These are phyloP conservation scores for Pisolithus albus DNA, from an alignment of 768 basidiomycete species.

Conservation along the genomic window DNA sequence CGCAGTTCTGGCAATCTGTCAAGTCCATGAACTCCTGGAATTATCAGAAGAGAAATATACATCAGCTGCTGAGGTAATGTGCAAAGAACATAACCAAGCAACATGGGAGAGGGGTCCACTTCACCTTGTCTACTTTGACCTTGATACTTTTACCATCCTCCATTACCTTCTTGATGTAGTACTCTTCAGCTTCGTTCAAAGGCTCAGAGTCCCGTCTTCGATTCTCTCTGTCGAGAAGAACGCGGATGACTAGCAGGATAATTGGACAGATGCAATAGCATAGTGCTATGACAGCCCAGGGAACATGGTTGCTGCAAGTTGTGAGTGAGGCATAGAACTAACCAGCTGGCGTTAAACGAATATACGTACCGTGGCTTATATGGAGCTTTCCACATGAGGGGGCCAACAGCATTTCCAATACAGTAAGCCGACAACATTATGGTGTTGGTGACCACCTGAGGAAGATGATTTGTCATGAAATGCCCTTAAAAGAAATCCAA, in stretches of 20 bases:
- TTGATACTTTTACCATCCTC: slow-evolving; percentile 47
- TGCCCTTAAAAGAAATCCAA: not conserved
- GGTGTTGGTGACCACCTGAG: slow-evolving; percentile 42
- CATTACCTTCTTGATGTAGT: slow-evolving; percentile 48
- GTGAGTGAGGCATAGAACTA: too few relatives aligned
- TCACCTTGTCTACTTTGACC: slow-evolving; percentile 64
- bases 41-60: not conserved
- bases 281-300: slow-evolving; percentile 70
- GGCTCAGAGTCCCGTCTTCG: slow-evolving; percentile 54
- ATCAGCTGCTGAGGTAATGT: not conserved
- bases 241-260: slow-evolving; percentile 44
- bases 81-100: not conserved
- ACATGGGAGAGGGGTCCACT: not conserved
- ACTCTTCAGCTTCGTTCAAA: slow-evolving; percentile 47
- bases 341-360: too few relatives aligned
- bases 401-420: slow-evolving; percentile 57
- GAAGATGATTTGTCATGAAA: not conserved
- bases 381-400: slow-evolving; percentile 69
- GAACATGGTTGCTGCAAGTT: slow-evolving; percentile 52
- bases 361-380: slow-evolving; percentile 53
- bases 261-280: slow-evolving; percentile 52
- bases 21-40: slow-evolving; percentile 10
- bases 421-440: slow-evolving; percentile 70
- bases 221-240: slow-evolving; percentile 53
- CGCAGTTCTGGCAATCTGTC: slow-evolving; percentile 11